These are phyloP conservation scores for Myxozyma neotropica DNA, from an alignment of 805 yeast species.

Conservation along the genomic window DNA sequence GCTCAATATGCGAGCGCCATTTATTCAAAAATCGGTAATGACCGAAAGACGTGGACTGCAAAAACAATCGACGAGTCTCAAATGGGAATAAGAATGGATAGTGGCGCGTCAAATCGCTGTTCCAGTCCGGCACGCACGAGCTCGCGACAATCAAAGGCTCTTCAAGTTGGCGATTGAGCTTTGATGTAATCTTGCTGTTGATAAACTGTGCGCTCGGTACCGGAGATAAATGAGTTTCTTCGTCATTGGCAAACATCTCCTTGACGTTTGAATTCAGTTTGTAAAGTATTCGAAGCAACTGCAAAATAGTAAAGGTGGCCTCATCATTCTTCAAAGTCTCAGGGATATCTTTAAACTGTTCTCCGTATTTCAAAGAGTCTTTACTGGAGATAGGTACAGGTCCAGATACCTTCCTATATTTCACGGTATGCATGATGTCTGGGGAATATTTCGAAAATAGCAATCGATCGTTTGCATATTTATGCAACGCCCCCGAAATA, in stretches of 20 bases:
- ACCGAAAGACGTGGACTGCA: constrained; percentile 90
- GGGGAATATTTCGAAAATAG: background rate
- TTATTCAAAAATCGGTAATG: constrained; percentile 76
- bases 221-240: background rate
- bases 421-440: constrained; percentile 11
- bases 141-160: constrained; percentile 87
- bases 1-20: constrained; percentile 52
- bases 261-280: constrained; percentile 36
- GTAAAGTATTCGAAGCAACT: constrained; percentile 38
- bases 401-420: constrained; percentile 23
- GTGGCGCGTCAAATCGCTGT: constrained; percentile 66
- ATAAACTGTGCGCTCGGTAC: constrained; percentile 49
- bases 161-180: constrained; percentile 81
- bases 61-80: constrained; percentile 72
- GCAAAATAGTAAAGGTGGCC: constrained; percentile 32
- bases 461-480: constrained; percentile 41
- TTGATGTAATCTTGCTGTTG: constrained; percentile 82
- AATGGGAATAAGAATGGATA: constrained; percentile 85
- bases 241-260: constrained; percentile 29
- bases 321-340: constrained; percentile 20
- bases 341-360: constrained; percentile 15
- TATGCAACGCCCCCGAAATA: constrained; percentile 70
- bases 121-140: constrained; percentile 72
- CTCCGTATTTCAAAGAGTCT: constrained; percentile 14
- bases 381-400: constrained; percentile 13